Evolutionary conservation across 306 rosid species (phyloP).

Genomic region (Malus fusca): DNA sequence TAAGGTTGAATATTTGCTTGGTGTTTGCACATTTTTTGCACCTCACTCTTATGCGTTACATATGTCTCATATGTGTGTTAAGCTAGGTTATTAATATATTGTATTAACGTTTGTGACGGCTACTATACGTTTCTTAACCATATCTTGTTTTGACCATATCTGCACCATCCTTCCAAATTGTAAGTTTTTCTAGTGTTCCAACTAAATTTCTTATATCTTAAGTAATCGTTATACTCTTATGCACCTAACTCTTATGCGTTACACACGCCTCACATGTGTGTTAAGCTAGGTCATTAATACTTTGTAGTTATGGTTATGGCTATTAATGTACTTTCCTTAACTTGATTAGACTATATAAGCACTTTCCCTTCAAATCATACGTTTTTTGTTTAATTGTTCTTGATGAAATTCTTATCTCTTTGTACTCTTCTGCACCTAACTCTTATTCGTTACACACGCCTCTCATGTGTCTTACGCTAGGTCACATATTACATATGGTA

Average conservation of each 20-base stretch:
- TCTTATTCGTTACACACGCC: background rate
- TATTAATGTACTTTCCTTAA: background rate
- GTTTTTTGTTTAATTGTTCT: background rate
- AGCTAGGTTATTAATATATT: background rate
- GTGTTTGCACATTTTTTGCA: background rate
- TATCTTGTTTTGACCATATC: background rate
- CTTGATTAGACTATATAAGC: background rate
- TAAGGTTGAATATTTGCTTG: background rate
- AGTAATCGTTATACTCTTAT: background rate
- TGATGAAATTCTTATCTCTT: background rate
- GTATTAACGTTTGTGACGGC: background rate
- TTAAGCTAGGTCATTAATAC: background rate
- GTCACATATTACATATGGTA: background rate
- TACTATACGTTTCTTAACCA: background rate
- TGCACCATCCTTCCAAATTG: background rate
- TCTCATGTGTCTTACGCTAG: background rate
- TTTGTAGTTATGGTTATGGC: background rate
- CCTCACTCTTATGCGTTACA: background rate
- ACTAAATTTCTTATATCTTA: background rate
- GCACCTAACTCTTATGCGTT: background rate
- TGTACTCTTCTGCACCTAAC: background rate
- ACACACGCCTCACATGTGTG: background rate
- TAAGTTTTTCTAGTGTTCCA: background rate
- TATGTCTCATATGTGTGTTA: background rate
- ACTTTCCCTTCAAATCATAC: background rate